Base-by-base conservation (phyloP, 2,329 filamentous ascomycete species). In the Drechslerella coelobrocha region DNA sequence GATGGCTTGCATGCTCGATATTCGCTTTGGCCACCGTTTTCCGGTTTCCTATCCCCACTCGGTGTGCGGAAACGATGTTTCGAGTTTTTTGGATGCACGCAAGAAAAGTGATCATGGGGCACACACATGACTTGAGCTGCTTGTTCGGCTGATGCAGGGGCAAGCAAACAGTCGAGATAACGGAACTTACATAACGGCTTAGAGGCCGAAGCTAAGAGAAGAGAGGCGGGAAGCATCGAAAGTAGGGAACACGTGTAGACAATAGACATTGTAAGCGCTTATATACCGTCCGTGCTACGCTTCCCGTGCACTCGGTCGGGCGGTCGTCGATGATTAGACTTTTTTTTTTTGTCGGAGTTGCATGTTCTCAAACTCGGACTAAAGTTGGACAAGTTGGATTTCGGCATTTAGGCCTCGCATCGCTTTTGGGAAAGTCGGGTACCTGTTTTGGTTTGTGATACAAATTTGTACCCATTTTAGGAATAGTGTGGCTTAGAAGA, bases 101-200 rank as follows among this genome's bases (percentile, higher is more conserved):
- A n/a, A 55, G 17, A 21, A n/a, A 48, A 29, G 48, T 62, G 65
- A 69, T 69, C 65, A 69, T 69, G 65, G 59, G 65, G 65, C 50
- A 61, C 56, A 55, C 57, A 61, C 57, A 68, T 61, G 57, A 26
- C 43, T 19, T 23, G 43, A 10, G 57, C 34, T 61, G 34, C 51
- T 53, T 31, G 54, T 68, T 43, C 50, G 34, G 47, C 29, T 31
- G 57, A 60, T 59, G 57, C 57, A 62, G 57, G 65, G 65, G 65
- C 41, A 52, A 39, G 34, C 34, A 39, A 39, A 39, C 54, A 47
- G 55, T 41, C 27, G 9, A 23, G 47, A 27, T 59, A 59, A 59
- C n/a, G 17, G 34, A 39, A 14, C 17, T 34, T 39, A 39, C 34
- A 39, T 5, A 39, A 39, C 34, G n/a, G n/a, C n/a, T n/a, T n/a